These are phyloP conservation scores for Solanum megistacrolobum DNA, from an alignment of 257 asterid genomes.

Conservation along the genomic window DNA sequence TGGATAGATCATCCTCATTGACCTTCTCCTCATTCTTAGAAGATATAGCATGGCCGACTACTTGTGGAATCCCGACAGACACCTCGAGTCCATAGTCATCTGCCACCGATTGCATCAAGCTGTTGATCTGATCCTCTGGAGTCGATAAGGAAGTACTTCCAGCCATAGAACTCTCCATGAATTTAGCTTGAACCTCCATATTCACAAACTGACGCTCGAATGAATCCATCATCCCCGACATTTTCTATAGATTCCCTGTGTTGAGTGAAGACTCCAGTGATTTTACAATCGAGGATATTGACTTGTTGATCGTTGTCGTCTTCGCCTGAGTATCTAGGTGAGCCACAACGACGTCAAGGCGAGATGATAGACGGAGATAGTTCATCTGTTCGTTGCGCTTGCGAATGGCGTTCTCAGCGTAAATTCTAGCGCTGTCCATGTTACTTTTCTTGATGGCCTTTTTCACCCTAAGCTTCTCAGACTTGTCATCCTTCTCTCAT, in stretches of 20 bases:
- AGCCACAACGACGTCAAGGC: conserved; percentile 88
- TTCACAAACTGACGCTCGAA: conserved; percentile 90
- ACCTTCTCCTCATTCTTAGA: conserved; percentile 54
- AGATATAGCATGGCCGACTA: conserved; percentile 63
- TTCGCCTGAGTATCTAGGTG: conserved; percentile 91
- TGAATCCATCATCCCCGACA: conserved; percentile 91
- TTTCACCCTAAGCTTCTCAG: conserved; percentile 79
- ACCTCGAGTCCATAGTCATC: conserved; percentile 96
- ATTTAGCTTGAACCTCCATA: conserved; percentile 97
- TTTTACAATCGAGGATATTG: conserved; percentile 79
- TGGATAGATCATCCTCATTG: conserved; percentile 71
- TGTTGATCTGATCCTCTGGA: conserved; percentile 77
- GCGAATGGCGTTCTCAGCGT: conserved; percentile 89
- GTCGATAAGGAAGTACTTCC: conserved; percentile 91
- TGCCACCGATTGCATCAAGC: conserved; percentile 89
- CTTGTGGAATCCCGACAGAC: conserved; percentile 77
- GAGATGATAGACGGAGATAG: conserved; percentile 74
- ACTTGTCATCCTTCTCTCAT: conserved; percentile 87
- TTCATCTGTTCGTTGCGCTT: conserved; percentile 33
- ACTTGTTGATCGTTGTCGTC: conserved; percentile 75
- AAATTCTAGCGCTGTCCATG: conserved; percentile 95
- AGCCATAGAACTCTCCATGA: conserved; percentile 96
- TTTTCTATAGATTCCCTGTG: conserved; percentile 85
- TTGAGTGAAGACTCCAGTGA: conserved; percentile 69
- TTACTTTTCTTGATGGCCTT: conserved; percentile 93